phyloP scores from a whole-genome alignment of 495 filamentous ascomycete genomes.

The Paragyromitra xinjiangensis region DNA sequence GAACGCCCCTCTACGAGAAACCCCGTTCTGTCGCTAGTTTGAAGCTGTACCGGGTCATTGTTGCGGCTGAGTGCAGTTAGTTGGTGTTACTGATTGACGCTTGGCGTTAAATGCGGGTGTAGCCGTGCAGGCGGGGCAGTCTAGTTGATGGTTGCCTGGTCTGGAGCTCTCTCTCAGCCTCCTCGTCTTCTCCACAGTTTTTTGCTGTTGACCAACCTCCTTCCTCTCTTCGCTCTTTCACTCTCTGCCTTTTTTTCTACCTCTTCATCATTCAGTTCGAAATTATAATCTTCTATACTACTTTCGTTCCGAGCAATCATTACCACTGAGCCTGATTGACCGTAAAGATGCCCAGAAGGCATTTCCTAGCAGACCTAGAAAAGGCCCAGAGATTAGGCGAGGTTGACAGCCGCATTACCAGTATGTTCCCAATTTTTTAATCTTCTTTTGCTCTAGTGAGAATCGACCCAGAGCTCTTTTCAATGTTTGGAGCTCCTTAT shows the following conservation, averaged over 20 bases:
- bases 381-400: slow-evolving; percentile 57
- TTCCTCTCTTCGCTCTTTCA: slow-evolving; percentile 8
- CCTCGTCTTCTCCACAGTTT: slow-evolving; percentile 15
- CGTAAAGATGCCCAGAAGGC: slow-evolving; percentile 67
- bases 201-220: slow-evolving; percentile 6
- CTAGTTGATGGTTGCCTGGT: slow-evolving; percentile 34
- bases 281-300: slow-evolving; percentile 1
- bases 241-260: slow-evolving; percentile 1
- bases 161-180: slow-evolving; percentile 46
- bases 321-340: slow-evolving; percentile 19
- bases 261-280: background rate
- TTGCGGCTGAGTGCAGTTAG: slow-evolving; percentile 15
- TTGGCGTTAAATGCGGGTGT: slow-evolving; percentile 30
- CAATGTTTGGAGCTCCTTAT: slow-evolving; percentile 16
- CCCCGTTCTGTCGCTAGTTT: background rate
- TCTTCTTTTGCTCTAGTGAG: background rate
- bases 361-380: slow-evolving; percentile 66
- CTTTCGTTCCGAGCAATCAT: slow-evolving; percentile 7
- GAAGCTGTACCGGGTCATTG: background rate
- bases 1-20: background rate
- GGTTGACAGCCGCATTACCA: slow-evolving; percentile 60
- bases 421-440: slow-evolving; percentile 22
- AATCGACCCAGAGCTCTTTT: slow-evolving; percentile 3
- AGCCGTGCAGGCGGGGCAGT: slow-evolving; percentile 36
- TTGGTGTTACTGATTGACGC: slow-evolving; percentile 11